These are phyloP conservation scores for Tolypocladium pustulatum DNA, from an alignment of 2,329 filamentous ascomycete genomes.

Conservation along the genomic window DNA sequence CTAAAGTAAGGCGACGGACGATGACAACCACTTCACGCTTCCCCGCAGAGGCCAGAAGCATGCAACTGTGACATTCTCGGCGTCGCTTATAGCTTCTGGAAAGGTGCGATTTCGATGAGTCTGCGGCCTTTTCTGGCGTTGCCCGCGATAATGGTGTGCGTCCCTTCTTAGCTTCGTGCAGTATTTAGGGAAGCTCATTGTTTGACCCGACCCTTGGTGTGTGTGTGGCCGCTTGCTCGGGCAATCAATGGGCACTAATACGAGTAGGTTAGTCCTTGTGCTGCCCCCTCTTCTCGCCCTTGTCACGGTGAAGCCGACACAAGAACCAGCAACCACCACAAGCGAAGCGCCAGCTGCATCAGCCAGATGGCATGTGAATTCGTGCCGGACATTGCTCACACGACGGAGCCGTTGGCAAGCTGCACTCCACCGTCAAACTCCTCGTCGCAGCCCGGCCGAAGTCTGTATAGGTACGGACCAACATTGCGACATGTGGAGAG, in stretches of 20 bases:
- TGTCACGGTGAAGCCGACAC: not conserved
- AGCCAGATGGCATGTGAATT: conserved; percentile 16
- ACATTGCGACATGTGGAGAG: not conserved
- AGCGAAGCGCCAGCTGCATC: conserved; percentile 15
- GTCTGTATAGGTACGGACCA: too few relatives aligned
- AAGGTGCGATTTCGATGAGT: not conserved
- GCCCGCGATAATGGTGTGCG: not conserved
- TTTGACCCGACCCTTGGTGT: not conserved
- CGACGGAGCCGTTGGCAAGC: not conserved
- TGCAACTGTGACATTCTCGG: not conserved
- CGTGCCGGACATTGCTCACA: not conserved
- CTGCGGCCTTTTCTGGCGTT: not conserved
- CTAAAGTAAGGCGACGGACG: not conserved
- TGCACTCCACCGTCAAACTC: not conserved
- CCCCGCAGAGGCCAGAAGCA: not conserved
- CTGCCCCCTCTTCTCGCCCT: not conserved
- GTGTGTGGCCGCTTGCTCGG: not conserved
- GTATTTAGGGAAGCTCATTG: not conserved
- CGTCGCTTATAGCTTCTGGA: not conserved
- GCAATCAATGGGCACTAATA: not conserved
- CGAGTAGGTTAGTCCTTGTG: not conserved
- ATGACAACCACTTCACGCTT: not conserved
- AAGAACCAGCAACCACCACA: conserved; percentile 6
- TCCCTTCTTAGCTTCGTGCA: not conserved
- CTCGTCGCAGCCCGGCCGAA: not conserved